Conservation (phyloP, 805 yeast species). For the Ogataea methanolica region DNA sequence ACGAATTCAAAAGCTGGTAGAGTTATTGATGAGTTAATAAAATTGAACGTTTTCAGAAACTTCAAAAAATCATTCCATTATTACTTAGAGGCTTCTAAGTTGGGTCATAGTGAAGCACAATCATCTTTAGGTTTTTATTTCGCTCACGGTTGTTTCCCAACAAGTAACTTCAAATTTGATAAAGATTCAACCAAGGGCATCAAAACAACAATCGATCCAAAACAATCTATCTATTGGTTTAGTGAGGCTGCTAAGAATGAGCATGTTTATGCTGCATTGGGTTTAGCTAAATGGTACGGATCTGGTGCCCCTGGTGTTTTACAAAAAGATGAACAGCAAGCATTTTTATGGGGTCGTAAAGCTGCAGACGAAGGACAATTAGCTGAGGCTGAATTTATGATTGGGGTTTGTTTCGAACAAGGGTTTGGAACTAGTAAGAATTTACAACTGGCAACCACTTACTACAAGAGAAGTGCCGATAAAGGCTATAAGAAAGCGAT, state of each 20-base stretch:
- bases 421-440: conserved; percentile 54
- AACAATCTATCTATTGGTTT: conserved; percentile 69
- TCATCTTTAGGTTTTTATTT: conserved; percentile 67
- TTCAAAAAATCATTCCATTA: conserved; percentile 42
- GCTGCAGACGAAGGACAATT: conserved; percentile 56
- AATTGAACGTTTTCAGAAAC: conserved; percentile 30
- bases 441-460: conserved; percentile 39
- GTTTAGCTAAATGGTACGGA: conserved; percentile 72
- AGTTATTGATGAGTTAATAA: conserved; percentile 30
- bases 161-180: conserved; percentile 29
- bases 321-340: conserved; percentile 55
- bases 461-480: conserved; percentile 57
- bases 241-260: conserved; percentile 60
- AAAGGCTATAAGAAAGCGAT: conserved; percentile 58
- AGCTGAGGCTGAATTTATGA: conserved; percentile 60
- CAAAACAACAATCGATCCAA: conserved; percentile 42
- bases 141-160: conserved; percentile 54
- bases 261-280: conserved; percentile 65
- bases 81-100: conserved; percentile 55
- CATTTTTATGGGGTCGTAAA: conserved; percentile 59
- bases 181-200: conserved; percentile 20
- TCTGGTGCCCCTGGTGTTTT: conserved; percentile 60
- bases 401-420: conserved; percentile 63
- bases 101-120: conserved; percentile 63
- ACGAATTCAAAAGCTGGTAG: conserved; percentile 28